Evolutionary conservation across 257 asterid species (phyloP), one percentile per base, ranked within the genome.

Genomic region (Solanum gandarillasii): DNA sequence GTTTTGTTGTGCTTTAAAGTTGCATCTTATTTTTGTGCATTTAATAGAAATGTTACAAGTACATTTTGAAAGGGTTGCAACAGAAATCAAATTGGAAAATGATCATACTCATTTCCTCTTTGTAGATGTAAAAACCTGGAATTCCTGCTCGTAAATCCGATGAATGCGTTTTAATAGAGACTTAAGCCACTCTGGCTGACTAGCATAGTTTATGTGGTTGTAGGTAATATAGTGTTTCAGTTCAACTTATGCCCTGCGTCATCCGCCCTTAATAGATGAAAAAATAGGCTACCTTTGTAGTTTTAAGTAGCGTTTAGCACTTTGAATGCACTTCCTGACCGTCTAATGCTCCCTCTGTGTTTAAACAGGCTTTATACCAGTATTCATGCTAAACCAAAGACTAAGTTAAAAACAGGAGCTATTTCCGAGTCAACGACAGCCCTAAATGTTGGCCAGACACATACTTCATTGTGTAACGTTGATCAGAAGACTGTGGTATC

Each of bases 321-420:
- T 7, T 29, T 14, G 14, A n/a, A 4, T 43, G 67, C 12, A 5
- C 67, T 79, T 43, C 14, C 38, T 43, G 27, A 4, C 36, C 10
- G 0, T 46, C 85, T 29, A 46, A 46, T 43, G 41, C 2, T 81
- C 82, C 71, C 34, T 32, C 35, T 1, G 73, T 27, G 36, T 83
- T 43, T 29, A 52, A 84, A 78, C 65, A 97, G 99, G 92, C 92
- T 97, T 60, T 94, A 89, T 92, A 95, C 98, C 3, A 95, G 96
- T 83, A 93, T 97, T 83, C 99, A 97, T 84, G 99, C 98, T 7
- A 95, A 95, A 89, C 92, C 95, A 31, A 97, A 94, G 91, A 90
- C 98, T 11, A 95, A 95, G 87, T 79, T 91, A 83, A 97, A 95
- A 92, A 87, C 93, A 3, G 98, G 96, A 91, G 94, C 93, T n/a